A percentile compares a stretch with the other conserved stretches of the same genome.
phyloP scores from a whole-genome alignment of 306 rosid species.

The Fragaria vesca region DNA sequence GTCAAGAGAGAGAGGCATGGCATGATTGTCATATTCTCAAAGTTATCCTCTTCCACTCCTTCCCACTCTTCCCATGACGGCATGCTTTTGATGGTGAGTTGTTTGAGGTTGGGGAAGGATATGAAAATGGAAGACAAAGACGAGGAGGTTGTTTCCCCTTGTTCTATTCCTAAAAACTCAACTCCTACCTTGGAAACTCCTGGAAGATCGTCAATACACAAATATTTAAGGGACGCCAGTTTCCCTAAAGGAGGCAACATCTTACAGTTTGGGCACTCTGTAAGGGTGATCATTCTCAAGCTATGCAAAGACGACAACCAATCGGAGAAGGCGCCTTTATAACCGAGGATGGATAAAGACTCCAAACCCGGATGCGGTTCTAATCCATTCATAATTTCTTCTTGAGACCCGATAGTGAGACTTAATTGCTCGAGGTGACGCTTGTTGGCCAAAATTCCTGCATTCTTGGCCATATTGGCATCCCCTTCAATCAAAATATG shows the following conservation, averaged over 20 bases:
- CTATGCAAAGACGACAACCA: background rate
- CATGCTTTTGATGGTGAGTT: accelerated
- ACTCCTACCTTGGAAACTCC: background rate
- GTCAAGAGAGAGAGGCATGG: background rate
- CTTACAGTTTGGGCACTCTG: background rate
- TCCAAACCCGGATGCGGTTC: constrained; percentile 2
- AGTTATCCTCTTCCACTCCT: background rate
- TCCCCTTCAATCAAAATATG: no score
- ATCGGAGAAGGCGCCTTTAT: background rate
- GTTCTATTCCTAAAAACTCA: constrained; percentile 11
- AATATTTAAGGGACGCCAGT: background rate
- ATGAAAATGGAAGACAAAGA: background rate
- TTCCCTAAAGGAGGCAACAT: constrained; percentile 10
- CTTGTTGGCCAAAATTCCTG: background rate
- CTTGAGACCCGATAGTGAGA: no score
- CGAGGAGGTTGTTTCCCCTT: background rate
- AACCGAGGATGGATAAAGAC: accelerated
- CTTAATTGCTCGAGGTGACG: background rate
- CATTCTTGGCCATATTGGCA: background rate
- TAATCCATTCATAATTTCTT: background rate
- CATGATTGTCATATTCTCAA: constrained; percentile 7
- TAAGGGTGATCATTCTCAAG: background rate
- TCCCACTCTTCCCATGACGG: background rate
- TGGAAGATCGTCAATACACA: accelerated
- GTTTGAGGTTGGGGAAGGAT: background rate